Evolutionary conservation across 345 rosid species (phyloP), one percentile per base, ranked within the genome.

Genomic region (Abelmoschus esculentus): DNA sequence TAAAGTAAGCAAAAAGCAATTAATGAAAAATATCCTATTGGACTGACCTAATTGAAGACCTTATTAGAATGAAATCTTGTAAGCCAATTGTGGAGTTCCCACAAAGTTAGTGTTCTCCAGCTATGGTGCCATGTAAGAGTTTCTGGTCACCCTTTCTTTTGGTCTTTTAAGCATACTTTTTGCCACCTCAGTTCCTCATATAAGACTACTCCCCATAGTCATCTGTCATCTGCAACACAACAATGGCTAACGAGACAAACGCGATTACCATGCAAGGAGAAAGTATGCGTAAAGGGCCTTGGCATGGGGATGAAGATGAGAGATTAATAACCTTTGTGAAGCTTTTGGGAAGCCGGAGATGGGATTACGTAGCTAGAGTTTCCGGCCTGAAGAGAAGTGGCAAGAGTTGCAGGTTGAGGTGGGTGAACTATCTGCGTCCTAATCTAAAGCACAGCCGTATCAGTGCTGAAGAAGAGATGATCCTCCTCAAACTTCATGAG

Each of bases 401-500:
- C 32, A 87, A 87, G 86, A 89, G 91, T 80, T 89, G 92, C 70
- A 83, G 91, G 61, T 73, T 86, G 68, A 79, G 92, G 36, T 87
- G 96, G 96, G 76, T 89, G 83, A 87, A 91, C 81, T 86, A 89
- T 67, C 75, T 91, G 46, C 77, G 75, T 42, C 92, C 96, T 5
- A 81, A 73, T 69, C 72, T 91, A 19, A 87, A 89, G 76, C 90
- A 59, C 6, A 83, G 91, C 18, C 77, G 70, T 26, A 82, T 91
- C 50, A 83, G 76, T 73, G 67, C 69, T 38, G 91, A 86, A 71
- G 97, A 91, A 75, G 90, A 83, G 47, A 73, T n/a, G 10, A 73
- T 81, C 70, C 81, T 91, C 18, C 32, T 82, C 61, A 80, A 83
- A 70, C 86, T 91, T 66, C 91, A 91, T 29, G 54, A 75, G 55